Conservation (phyloP, 805 yeast species). For the Lipomyces starkeyi region DNA sequence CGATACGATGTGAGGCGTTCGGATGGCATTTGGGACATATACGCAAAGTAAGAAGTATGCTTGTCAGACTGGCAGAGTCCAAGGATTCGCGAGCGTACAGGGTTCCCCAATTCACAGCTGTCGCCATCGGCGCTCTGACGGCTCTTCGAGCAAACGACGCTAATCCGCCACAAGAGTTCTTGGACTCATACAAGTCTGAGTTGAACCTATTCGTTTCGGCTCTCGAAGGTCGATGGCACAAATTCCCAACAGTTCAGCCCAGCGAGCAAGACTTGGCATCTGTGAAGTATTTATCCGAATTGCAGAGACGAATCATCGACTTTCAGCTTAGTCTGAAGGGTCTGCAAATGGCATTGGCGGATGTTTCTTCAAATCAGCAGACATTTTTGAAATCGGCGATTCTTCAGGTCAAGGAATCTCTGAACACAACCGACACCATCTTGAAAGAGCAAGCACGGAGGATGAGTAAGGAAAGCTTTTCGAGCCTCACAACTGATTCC, state of each 20-base stretch:
- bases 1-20: not conserved
- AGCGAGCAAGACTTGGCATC: not conserved
- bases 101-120: not conserved
- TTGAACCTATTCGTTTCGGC: not conserved
- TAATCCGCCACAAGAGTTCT: not conserved
- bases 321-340: conserved; percentile 7
- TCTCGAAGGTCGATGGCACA: conserved; percentile 1
- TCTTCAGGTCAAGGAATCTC: not conserved
- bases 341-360: not conserved
- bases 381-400: not conserved
- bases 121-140: conserved; percentile 4
- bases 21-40: conserved; percentile 5
- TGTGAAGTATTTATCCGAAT: not conserved
- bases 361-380: not conserved
- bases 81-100: not conserved
- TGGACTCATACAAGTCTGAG: conserved; percentile 1
- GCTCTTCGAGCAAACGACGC: conserved; percentile 8
- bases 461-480: conserved; percentile 10
- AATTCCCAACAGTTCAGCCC: not conserved
- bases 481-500: conserved; percentile 11
- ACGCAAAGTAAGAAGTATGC: conserved; percentile 5
- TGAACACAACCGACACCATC: not conserved
- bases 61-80: not conserved
- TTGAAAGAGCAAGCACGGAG: conserved; percentile 8
- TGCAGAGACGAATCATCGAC: conserved; percentile 13